A percentile compares a stretch with the other conserved stretches of the same genome.
These are phyloP conservation scores for Quaeritorhiza haematococci DNA, from an alignment of 371 early-diverging fungal species.

Conservation along the genomic window DNA sequence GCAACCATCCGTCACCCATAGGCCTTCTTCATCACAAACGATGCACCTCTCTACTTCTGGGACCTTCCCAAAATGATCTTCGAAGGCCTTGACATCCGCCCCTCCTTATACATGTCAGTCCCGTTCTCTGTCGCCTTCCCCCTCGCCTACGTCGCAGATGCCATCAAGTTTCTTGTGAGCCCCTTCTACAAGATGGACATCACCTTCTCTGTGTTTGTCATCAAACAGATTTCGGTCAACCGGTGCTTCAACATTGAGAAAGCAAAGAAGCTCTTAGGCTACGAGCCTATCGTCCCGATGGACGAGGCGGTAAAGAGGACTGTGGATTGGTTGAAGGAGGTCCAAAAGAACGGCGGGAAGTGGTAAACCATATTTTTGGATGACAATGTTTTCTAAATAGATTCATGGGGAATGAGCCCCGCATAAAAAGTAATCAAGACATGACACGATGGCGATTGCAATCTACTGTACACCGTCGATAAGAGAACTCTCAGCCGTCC, in stretches of 20 bases:
- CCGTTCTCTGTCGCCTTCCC: conserved; percentile 32
- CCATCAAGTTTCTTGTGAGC: conserved; percentile 38
- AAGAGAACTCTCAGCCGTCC: too few species aligned
- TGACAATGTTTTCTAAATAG: too few species aligned
- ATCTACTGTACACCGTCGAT: too few species aligned
- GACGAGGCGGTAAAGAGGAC: conserved; percentile 61
- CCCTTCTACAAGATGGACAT: conserved; percentile 35
- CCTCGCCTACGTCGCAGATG: conserved; percentile 51
- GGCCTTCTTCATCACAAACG: conserved; percentile 76
- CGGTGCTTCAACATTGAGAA: conserved; percentile 77
- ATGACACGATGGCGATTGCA: too few species aligned
- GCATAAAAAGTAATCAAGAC: too few species aligned
- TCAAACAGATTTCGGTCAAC: conserved; percentile 68
- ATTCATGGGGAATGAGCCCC: too few species aligned
- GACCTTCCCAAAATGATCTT: conserved; percentile 53
- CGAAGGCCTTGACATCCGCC: conserved; percentile 20
- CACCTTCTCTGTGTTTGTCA: conserved; percentile 57
- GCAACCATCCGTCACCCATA: neutral
- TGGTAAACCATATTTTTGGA: too few species aligned
- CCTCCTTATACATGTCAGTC: conserved; percentile 21
- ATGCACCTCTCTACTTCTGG: conserved; percentile 90
- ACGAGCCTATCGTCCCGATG: conserved; percentile 65
- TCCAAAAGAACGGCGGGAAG: too few species aligned
- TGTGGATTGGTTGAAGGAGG: conserved; percentile 26
- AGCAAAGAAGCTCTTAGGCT: conserved; percentile 71